Conservation (phyloP, 225 moss, liverwort and hornwort species). For the Polytrichum formosum region DNA sequence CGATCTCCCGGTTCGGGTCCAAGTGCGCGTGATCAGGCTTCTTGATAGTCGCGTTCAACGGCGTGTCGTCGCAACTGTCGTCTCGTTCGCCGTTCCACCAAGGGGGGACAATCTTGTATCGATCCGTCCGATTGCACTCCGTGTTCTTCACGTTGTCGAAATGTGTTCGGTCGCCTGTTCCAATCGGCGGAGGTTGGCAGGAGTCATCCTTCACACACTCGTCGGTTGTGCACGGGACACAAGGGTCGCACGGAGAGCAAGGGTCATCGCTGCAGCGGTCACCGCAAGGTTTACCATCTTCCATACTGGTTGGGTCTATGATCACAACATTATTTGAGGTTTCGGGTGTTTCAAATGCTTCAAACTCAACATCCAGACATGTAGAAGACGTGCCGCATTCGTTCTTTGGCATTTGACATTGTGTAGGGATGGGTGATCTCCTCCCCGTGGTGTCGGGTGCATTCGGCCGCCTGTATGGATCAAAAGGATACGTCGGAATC, state of each 20-base stretch:
- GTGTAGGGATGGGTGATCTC: not conserved
- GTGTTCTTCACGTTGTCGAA: not conserved
- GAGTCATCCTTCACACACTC: not conserved
- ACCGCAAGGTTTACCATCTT: too few species aligned
- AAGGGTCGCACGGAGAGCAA: too few species aligned
- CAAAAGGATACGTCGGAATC: not conserved
- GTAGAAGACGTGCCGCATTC: too few species aligned
- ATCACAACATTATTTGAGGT: too few species aligned
- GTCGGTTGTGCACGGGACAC: too few species aligned
- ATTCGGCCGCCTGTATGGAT: slow-evolving; percentile 2
- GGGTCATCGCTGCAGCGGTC: too few species aligned
- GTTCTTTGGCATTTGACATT: too few species aligned
- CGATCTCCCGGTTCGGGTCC: not conserved
- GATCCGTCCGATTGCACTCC: not conserved
- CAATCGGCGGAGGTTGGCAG: not conserved
- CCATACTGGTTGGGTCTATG: too few species aligned
- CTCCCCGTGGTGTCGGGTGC: slow-evolving; percentile 2
- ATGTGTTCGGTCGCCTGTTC: slow-evolving; percentile 1
- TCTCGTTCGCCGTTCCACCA: not conserved
- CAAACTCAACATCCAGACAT: too few species aligned
- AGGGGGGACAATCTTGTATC: not conserved
- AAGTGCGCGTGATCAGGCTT: not conserved
- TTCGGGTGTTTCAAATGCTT: too few species aligned
- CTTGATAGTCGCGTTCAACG: not conserved
- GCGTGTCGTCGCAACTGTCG: not conserved